Base-by-base conservation (phyloP, 2,329 filamentous ascomycete species). In the Colletotrichum incanum region DNA sequence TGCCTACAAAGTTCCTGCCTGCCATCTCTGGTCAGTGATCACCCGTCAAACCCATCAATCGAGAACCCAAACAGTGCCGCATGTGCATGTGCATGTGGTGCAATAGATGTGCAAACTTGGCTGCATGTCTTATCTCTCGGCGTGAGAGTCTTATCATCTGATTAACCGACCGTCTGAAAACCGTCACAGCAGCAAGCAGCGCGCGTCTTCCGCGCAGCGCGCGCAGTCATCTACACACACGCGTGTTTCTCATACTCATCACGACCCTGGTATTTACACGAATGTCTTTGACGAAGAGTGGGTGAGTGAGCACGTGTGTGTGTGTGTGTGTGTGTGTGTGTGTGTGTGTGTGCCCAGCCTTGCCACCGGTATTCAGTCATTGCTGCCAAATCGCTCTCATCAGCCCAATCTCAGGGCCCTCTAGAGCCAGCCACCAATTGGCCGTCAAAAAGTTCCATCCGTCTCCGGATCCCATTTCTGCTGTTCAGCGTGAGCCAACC, bases 61-160 rank as follows among this genome's bases (percentile, higher is more conserved):
- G 2, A 8, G 12, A 8, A 47, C 8, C 18, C 43, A 5, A 47
- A 12, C 45, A 47, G 20, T 23, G 45, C 20, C 11, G 43, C 20
- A 9, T 47, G 45, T 12, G n/a, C 9, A 23, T 47, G n/a, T 23
- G 20, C 4, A 18, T 12, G 45, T 45, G 43, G 43, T 20, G 45
- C 45, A n/a, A 47, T 20, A 47, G 45, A 47, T 47, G 45, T 23
- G n/a, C 45, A 14, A 12, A 49, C 11, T 11, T 8, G 8, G 45
- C 45, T 49, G 45, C 45, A 26, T 23, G 45, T 49, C 45, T 49
- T 23, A 49, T 49, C 45, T 49, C 45, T 49, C 45, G 45, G 45
- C 45, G 45, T 9, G n/a, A 18, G 9, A 9, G 14, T 3, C 20
- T 37, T 37, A 37, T 37, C 34, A 8, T 37, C 34, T 8, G 34